Conservation (phyloP, 2,329 filamentous ascomycete genomes). For the Sclerotinia nivalis region DNA sequence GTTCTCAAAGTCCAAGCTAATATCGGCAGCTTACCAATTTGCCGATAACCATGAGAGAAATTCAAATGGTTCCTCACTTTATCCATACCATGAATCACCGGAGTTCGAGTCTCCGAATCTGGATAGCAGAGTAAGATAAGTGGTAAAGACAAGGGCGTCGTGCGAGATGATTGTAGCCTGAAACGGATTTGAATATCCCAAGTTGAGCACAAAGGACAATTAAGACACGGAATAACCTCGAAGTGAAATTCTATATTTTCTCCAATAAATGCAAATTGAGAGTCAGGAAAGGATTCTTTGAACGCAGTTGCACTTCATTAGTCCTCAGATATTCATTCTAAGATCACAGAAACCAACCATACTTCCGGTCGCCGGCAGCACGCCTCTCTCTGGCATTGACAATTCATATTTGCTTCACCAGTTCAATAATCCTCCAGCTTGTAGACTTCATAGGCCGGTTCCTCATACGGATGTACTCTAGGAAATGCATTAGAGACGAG, state of each 20-base stretch:
- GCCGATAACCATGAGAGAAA: not conserved
- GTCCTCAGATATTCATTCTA: not conserved
- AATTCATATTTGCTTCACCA: not conserved
- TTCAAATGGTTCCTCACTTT: not conserved
- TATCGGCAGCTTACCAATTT: not conserved
- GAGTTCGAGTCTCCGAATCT: not conserved
- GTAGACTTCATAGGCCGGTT: constrained; percentile 51
- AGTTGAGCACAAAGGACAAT: not conserved
- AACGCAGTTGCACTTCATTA: not conserved
- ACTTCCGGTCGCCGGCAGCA: not conserved
- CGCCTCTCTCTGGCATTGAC: not conserved
- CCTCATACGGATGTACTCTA: constrained; percentile 52
- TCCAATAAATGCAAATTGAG: not conserved
- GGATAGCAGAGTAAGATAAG: not conserved
- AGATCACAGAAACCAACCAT: not conserved
- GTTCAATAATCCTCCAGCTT: constrained; percentile 48
- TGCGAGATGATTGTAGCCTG: not conserved
- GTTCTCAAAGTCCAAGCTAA: not conserved
- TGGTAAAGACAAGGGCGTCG: not conserved
- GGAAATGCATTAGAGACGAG: constrained; percentile 25
- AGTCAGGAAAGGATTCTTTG: not conserved
- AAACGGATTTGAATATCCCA: not conserved
- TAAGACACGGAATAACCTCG: not conserved
- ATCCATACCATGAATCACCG: not conserved
- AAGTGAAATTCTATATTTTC: too few relatives aligned